These are phyloP conservation scores for Boechera stricta DNA, from an alignment of 345 rosid species.

Conservation along the genomic window DNA sequence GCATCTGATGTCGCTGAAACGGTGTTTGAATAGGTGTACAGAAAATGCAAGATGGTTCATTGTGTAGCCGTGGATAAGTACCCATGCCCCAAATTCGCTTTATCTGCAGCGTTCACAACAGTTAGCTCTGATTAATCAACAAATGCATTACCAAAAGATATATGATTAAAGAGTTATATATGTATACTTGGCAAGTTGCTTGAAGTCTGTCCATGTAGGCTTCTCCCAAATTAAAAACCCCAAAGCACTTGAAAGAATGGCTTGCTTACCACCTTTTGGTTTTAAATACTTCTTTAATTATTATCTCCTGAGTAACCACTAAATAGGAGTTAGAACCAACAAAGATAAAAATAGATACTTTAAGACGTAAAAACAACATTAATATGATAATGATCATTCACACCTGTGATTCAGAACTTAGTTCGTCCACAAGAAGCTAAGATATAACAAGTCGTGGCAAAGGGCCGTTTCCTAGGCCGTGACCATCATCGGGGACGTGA, in stretches of 20 bases:
- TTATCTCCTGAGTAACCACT: conserved; percentile 60
- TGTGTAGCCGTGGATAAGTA: conserved; percentile 86
- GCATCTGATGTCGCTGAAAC: conserved; percentile 57
- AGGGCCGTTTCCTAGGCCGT: conserved; percentile 65
- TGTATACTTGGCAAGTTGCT: conserved; percentile 60
- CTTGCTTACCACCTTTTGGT: conserved; percentile 42
- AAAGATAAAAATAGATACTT: conserved; percentile 8
- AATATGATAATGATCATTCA: background rate
- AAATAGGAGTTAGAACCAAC: background rate
- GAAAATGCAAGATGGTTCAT: conserved; percentile 90
- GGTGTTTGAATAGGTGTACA: conserved; percentile 69
- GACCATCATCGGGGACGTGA: conserved; percentile 47
- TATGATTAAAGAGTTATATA: background rate
- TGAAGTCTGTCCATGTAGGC: conserved; percentile 75
- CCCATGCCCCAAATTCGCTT: conserved; percentile 96
- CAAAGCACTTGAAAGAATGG: conserved; percentile 75
- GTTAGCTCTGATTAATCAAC: background rate
- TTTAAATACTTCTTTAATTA: conserved; percentile 64
- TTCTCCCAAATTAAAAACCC: conserved; percentile 85
- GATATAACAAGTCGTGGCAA: conserved; percentile 81
- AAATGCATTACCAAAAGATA: background rate
- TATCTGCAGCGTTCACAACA: conserved; percentile 18
- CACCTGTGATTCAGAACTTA: conserved; percentile 79
- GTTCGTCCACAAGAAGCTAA: conserved; percentile 79
- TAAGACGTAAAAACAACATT: background rate